phyloP scores from a whole-genome alignment of 2,329 filamentous ascomycete genomes.

The Albifimbria verrucaria region DNA sequence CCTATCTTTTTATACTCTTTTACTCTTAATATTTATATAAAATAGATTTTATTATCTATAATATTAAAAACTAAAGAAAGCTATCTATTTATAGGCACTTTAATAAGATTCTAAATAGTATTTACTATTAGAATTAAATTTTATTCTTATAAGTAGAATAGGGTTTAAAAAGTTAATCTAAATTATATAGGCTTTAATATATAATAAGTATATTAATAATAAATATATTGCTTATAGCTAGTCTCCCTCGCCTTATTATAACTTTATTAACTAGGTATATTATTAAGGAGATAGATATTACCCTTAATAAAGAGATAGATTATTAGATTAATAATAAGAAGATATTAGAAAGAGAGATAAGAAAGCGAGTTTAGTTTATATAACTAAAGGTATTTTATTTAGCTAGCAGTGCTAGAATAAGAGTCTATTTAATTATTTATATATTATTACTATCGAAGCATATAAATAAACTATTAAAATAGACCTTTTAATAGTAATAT shows the following conservation, averaged over 20 bases:
- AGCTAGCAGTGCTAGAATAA: not conserved
- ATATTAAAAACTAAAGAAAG: not conserved
- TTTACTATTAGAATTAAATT: constrained; percentile 10
- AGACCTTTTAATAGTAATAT: constrained; percentile 7
- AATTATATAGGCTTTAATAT: constrained; percentile 8
- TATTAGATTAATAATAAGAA: constrained; percentile 88
- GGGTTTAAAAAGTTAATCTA: constrained; percentile 15
- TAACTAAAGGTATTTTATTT: constrained; percentile 11
- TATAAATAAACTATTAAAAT: constrained; percentile 10
- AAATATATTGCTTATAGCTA: constrained; percentile 83
- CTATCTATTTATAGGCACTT: not conserved
- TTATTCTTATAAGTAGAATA: constrained; percentile 12
- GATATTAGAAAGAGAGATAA: constrained; percentile 52
- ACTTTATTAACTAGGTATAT: constrained; percentile 92
- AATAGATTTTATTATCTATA: too few relatives aligned
- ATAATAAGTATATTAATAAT: constrained; percentile 33
- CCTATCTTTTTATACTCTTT: too few relatives aligned
- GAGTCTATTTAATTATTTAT: constrained; percentile 5
- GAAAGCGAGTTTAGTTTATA: constrained; percentile 9
- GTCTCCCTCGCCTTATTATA: constrained; percentile 79
- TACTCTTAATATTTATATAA: too few relatives aligned
- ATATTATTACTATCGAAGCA: constrained; percentile 10
- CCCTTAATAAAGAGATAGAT: constrained; percentile 83
- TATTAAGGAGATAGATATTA: constrained; percentile 80
- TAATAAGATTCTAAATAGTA: constrained; percentile 10